phyloP scores from a whole-genome alignment of 176 grass and related monocot species.

The Saccharum spontaneum region DNA sequence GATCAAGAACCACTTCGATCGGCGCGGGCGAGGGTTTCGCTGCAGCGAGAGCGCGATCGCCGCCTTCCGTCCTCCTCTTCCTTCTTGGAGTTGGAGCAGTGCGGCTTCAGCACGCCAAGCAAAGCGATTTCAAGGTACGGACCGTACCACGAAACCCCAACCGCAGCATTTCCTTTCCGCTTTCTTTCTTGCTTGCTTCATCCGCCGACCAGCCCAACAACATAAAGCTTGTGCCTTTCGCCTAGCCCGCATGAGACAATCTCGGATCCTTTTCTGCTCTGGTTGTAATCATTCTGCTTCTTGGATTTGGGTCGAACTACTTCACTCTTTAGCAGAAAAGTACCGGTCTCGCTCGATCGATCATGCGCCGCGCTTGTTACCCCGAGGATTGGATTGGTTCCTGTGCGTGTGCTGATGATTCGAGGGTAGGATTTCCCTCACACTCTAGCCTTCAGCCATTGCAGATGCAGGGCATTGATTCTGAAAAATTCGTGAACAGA shows the following conservation, averaged over 20 bases:
- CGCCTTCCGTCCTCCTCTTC: too few relatives aligned
- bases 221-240: background rate
- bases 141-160: background rate
- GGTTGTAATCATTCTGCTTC: background rate
- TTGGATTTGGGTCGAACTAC: background rate
- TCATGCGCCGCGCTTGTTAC: background rate
- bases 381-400: background rate
- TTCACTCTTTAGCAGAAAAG: background rate
- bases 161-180: background rate
- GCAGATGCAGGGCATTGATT: background rate
- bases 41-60: too few relatives aligned
- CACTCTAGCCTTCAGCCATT: background rate
- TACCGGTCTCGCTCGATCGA: background rate
- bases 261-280: background rate
- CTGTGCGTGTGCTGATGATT: background rate
- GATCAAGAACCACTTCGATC: too few relatives aligned
- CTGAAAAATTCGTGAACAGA: background rate
- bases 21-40: too few relatives aligned
- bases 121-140: background rate
- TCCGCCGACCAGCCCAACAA: background rate
- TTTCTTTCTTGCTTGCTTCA: background rate
- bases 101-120: background rate
- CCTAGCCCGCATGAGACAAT: background rate
- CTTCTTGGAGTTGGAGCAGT: too few relatives aligned
- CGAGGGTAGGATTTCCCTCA: background rate